These are phyloP conservation scores for Lantana camara DNA, from an alignment of 257 asterid genomes.

Conservation along the genomic window DNA sequence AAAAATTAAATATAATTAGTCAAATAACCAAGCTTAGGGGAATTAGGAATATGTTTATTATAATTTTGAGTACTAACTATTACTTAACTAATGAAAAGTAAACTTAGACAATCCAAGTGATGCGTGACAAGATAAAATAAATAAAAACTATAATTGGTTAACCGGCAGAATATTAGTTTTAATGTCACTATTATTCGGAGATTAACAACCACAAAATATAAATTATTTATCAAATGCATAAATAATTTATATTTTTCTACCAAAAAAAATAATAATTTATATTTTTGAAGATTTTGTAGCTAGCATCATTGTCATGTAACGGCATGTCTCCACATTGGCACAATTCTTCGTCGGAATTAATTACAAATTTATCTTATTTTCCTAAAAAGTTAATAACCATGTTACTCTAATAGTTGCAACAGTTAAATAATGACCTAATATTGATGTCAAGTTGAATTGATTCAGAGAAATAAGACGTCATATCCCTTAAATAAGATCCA, in stretches of 20 bases:
- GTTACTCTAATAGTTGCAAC: no score
- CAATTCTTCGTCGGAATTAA: no score
- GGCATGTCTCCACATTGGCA: no score
- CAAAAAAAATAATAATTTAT: neutral
- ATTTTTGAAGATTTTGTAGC: neutral
- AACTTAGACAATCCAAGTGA: neutral
- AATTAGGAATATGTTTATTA: neutral
- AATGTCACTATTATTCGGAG: neutral
- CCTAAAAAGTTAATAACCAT: no score
- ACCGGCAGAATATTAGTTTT: neutral
- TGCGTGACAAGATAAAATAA: no score
- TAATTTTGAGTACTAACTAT: neutral
- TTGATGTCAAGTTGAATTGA: slow-evolving; percentile 17
- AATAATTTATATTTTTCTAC: neutral
- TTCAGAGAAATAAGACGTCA: no score
- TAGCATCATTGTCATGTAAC: neutral
- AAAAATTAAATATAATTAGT: slow-evolving; percentile 8
- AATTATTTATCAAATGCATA: neutral
- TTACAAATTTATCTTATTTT: no score
- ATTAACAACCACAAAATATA: no score
- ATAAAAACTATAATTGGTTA: neutral
- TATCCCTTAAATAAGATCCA: no score
- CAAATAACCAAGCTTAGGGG: neutral
- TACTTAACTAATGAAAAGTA: neutral
- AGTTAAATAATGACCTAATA: no score